Evolutionary conservation across 2,329 filamentous ascomycete genomes (phyloP), one percentile per base, ranked within the genome.

Genomic region (Zymoseptoria pseudotritici): DNA sequence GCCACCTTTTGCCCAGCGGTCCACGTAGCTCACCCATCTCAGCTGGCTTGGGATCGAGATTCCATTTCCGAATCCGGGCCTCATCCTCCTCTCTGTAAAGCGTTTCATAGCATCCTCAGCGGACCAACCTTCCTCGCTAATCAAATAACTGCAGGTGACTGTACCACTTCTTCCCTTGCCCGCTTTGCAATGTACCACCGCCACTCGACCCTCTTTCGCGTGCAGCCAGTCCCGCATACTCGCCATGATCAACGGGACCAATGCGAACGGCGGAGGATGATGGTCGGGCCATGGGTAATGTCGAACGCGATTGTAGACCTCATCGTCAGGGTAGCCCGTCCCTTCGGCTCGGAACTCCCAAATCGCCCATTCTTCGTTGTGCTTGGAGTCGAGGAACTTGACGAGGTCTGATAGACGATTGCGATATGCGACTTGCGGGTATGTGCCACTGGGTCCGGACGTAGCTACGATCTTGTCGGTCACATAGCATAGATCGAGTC

Each of bases 341-440:
- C 94, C 94, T 74, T 99, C 94, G 42, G 91, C 94, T 53, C 94
- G 87, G 69, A 99, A 99, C 76, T 99, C 94, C 91, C 93, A 99
- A 69, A 99, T 96, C 2, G 88, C 86, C 94, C 94, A 99, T 64
- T 94, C 79, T 24, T 85, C 77, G 26, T 83, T 87, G 75, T 99
- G 94, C 70, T 91, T 90, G 52, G 82, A 79, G 75, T 97, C 91
- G 63, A 99, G 86, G 73, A 93, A 99, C 65, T 84, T 83, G 61
- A 97, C 90, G 21, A 99, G 84, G 49, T 87, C 84, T 71, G 95
- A 88, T 55, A 96, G 86, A 0, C 93, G 93, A 72, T 96, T 99
- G 71, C 94, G 90, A 76, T 97, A 99, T 61, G 91, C 91, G 64
- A 89, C 86, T 73, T 96, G 88, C 0, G 94, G 93, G 71, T 95